Evolutionary conservation across 2,329 filamentous ascomycete species (phyloP).

Genomic region (Penicillium aurantiogriseum): DNA sequence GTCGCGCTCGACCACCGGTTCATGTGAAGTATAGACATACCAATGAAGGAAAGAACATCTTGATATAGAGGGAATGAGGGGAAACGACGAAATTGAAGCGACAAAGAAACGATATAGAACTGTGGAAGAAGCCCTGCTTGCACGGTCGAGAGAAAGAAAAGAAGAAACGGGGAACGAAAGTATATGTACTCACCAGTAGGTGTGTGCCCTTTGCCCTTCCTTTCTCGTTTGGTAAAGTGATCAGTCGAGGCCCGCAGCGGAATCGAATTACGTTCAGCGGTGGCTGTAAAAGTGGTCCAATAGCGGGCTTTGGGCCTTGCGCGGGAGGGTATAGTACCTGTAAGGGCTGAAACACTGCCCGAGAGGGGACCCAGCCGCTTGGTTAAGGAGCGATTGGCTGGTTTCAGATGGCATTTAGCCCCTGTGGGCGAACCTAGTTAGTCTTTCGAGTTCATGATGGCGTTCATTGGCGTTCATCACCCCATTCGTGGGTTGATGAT

Average conservation of each 20-base stretch:
- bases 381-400: constrained; percentile 3
- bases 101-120: constrained; percentile 2
- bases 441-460: not conserved
- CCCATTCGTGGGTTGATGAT: constrained; percentile 1
- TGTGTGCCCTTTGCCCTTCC: constrained; percentile 6
- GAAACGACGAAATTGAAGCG: constrained; percentile 1
- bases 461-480: constrained; percentile 1
- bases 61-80: constrained; percentile 2
- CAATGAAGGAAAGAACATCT: constrained; percentile 14
- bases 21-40: constrained; percentile 6
- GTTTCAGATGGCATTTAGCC: constrained; percentile 9
- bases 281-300: constrained; percentile 13
- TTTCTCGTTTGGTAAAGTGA: constrained; percentile 6
- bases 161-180: not conserved
- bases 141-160: constrained; percentile 6
- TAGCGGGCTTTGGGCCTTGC: constrained; percentile 8
- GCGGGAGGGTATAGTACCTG: constrained; percentile 2
- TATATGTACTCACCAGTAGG: constrained; percentile 7
- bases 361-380: not conserved
- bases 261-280: constrained; percentile 5
- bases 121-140: constrained; percentile 14
- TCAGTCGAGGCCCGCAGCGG: constrained; percentile 10
- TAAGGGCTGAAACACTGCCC: constrained; percentile 10
- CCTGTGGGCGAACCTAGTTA: constrained; percentile 3
- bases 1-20: not conserved